These are phyloP conservation scores for Fusarium xyrophilum DNA, from an alignment of 2,329 filamentous ascomycete genomes.

Conservation along the genomic window DNA sequence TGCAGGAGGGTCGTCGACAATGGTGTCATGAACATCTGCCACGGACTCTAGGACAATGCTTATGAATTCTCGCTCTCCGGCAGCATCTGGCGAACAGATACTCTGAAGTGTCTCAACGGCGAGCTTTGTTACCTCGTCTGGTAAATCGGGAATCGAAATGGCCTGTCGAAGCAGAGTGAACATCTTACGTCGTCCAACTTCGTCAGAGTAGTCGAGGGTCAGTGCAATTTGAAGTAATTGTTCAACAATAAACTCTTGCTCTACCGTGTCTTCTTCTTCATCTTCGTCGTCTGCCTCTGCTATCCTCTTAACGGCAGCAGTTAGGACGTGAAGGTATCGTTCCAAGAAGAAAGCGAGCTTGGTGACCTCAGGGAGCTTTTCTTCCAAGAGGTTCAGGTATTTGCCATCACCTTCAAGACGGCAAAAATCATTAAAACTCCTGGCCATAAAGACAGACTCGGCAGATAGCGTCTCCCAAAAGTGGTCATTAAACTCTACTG, in stretches of 20 bases:
- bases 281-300: constrained; percentile 60
- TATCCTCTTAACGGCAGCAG: constrained; percentile 67
- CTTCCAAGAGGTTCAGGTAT: constrained; percentile 78
- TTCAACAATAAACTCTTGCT: constrained; percentile 94
- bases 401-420: constrained; percentile 75
- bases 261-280: constrained; percentile 83
- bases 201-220: constrained; percentile 96
- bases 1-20: constrained; percentile 72
- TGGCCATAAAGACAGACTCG: constrained; percentile 86
- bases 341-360: constrained; percentile 88
- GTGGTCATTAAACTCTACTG: constrained; percentile 72
- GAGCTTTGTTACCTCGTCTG: constrained; percentile 91
- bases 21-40: constrained; percentile 94
- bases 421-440: constrained; percentile 95
- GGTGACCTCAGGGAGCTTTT: constrained; percentile 94
- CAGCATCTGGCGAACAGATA: constrained; percentile 77
- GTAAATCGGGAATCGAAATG: constrained; percentile 83
- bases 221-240: constrained; percentile 92
- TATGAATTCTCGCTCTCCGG: constrained; percentile 83
- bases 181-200: constrained; percentile 95
- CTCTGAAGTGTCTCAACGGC: constrained; percentile 81
- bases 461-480: constrained; percentile 85
- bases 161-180: constrained; percentile 87
- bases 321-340: constrained; percentile 74
- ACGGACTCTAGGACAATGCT: constrained; percentile 90